These are phyloP conservation scores for Alternaria dauci DNA, from an alignment of 2,329 filamentous ascomycete species.

Conservation along the genomic window DNA sequence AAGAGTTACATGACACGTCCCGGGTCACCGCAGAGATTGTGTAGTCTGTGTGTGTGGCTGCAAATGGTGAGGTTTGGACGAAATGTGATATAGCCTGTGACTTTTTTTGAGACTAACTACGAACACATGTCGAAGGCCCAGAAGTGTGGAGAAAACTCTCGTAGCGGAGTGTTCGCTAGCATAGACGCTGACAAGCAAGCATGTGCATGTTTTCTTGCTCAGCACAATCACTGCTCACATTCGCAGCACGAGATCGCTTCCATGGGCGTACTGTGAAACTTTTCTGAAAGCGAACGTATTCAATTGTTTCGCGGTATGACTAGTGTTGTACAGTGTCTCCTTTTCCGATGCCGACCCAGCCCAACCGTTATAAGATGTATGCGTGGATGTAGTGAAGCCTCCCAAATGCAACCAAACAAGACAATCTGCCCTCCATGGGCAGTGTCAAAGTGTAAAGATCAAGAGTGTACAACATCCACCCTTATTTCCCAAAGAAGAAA, in stretches of 20 bases:
- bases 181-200: too few species aligned
- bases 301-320: constrained; percentile 2
- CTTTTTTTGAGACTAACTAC: too few species aligned
- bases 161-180: too few species aligned
- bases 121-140: too few species aligned
- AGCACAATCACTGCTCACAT: not conserved
- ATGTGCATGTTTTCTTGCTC: too few species aligned
- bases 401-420: not conserved
- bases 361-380: constrained; percentile 7
- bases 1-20: too few species aligned
- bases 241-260: constrained; percentile 64
- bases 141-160: too few species aligned
- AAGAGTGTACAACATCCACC: not conserved
- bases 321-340: not conserved
- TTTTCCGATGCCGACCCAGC: not conserved
- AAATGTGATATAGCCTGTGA: too few species aligned
- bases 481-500: not conserved
- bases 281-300: not conserved
- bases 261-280: constrained; percentile 50
- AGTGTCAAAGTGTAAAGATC: not conserved
- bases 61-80: too few species aligned
- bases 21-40: too few species aligned
- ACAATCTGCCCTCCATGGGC: not conserved
- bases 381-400: not conserved
- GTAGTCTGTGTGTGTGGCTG: too few species aligned